Base-by-base conservation (phyloP, 306 rosid species). In the Prunus fruticosa region DNA sequence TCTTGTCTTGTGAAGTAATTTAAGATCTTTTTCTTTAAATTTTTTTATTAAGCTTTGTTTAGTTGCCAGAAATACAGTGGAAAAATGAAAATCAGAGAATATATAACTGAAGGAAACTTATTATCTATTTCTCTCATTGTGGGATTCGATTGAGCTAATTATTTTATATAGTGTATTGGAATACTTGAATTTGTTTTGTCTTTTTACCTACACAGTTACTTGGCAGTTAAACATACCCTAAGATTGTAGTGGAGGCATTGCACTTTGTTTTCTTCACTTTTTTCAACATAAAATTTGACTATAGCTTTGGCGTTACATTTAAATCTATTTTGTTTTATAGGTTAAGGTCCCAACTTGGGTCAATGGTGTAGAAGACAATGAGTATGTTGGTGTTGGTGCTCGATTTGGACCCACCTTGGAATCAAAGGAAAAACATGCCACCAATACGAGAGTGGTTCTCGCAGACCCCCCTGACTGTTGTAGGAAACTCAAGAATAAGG, bases 381-480 rank as follows among this genome's bases (percentile, higher is more conserved):
- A 89, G 79, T 92, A 88, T 86, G 99, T 91, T 81, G 99, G 99
- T 54, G 92, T 95, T 51, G 99, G 99, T 65, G 99, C 99, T 38
- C 90, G 99, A 69, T 95, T 95, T 78, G 99, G 99, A 70, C 89
- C 86, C 13, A 88, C 96, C 9, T 75, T 95, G 88, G 97, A 92
- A 78, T 92, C 97, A 1, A 88, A 92, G 88, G 96, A 92, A 82
- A 95, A 86, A 79, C 96, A 62, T 81, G 99, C 99, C 76, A 95
- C 80, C 85, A 90, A 69, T 82, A 89, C 96, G 28, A 86, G 81
- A 89, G 98, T 95, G 84, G 96, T 86, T 84, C 90, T 95, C 61
- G 98, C 97, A 8, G 97, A 95, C 74, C 99, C 99, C 76, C 98
- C 99, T 76, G 99, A 95, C 82, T 95, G 91, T 82, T 95, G 99